Base-by-base conservation (phyloP, 805 yeast species). In the Kuraishia floccosa region DNA sequence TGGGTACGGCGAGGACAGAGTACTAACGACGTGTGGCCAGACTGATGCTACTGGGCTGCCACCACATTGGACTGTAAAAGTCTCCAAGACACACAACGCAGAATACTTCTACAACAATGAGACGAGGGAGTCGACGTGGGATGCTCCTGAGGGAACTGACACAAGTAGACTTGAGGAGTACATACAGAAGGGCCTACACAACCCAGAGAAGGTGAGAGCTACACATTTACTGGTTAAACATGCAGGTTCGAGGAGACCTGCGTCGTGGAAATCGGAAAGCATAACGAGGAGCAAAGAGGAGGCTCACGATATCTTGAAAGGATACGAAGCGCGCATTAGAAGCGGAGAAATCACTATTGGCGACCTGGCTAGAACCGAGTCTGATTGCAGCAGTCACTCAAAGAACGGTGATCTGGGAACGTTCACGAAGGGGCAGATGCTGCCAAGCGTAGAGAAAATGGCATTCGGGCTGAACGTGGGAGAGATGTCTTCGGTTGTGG, bases 41-140 rank as follows among this genome's bases (percentile, higher is more conserved):
- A n/a, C n/a, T n/a, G n/a, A n/a, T n/a, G n/a, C n/a, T n/a, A 77
- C 91, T 23, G 98, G 98, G 9, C 67, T 91, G 33, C 96, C 96
- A 21, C 59, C 65, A 23, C 75, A 80, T 28, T 91, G 98, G 97
- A 72, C 78, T 24, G 70, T 91, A 28, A 68, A 75, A 37, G 68
- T 73, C 33, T 84, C 95, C 25, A 72, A 75, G 37, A 77, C 91
- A 11, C 85, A 83, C 48, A 72, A 82, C 45, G 71, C 84, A 43
- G 95, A 89, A 36, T 91, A 91, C 58, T 91, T 63, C 55, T 76
- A 68, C 56, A 74, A 87, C 48, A 71, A 75, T 18, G 63, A 64
- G 25, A 74, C 86, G 2, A 67, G 72, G 28, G 76, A 76, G 48
- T 81, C 95, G 0, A 64, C 75, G 24, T 91, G 98, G 98, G 87